phyloP scores from a whole-genome alignment of 495 filamentous ascomycete species.

The Cryomyces antarcticus region DNA sequence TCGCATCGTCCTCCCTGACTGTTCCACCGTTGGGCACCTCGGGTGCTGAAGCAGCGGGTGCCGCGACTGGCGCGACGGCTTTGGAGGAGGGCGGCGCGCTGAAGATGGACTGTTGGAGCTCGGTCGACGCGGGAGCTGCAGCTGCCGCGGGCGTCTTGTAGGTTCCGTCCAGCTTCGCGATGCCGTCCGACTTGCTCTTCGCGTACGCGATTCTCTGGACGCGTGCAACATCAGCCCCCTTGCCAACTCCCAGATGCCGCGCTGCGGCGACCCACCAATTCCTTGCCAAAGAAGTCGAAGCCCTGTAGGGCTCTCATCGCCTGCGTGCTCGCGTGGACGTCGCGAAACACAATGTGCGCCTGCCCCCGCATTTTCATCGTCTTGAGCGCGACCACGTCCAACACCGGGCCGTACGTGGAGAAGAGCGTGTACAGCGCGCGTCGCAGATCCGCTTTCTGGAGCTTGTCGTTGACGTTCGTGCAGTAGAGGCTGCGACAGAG shows the following conservation, averaged over 20 bases:
- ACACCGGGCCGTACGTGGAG: conserved; percentile 75
- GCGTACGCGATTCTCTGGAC: conserved; percentile 69
- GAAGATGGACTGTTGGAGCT: conserved; percentile 68
- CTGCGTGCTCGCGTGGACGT: conserved; percentile 69
- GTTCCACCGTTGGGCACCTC: background rate
- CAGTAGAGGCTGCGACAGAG: conserved; percentile 39
- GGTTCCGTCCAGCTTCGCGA: conserved; percentile 80
- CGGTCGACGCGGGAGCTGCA: conserved; percentile 37
- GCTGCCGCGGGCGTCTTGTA: conserved; percentile 41
- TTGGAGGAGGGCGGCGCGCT: conserved; percentile 14
- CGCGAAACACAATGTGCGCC: conserved; percentile 79
- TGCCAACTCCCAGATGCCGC: background rate
- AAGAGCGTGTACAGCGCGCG: conserved; percentile 82
- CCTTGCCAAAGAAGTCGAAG: conserved; percentile 67
- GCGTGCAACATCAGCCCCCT: background rate
- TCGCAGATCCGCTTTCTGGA: conserved; percentile 66
- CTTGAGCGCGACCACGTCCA: conserved; percentile 84
- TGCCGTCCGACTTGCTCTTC: conserved; percentile 63
- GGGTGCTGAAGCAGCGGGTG: background rate
- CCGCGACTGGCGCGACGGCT: conserved; percentile 10
- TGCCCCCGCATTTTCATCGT: conserved; percentile 84
- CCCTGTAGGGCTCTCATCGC: conserved; percentile 77
- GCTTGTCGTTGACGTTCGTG: conserved; percentile 65
- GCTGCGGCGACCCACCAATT: conserved; percentile 42
- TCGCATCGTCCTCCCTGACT: conserved; percentile 1